Percentiles rank a stretch among this genome's conserved stretches.
These are phyloP conservation scores for Leptodermis oblonga DNA, from an alignment of 257 asterid species.

Conservation along the genomic window DNA sequence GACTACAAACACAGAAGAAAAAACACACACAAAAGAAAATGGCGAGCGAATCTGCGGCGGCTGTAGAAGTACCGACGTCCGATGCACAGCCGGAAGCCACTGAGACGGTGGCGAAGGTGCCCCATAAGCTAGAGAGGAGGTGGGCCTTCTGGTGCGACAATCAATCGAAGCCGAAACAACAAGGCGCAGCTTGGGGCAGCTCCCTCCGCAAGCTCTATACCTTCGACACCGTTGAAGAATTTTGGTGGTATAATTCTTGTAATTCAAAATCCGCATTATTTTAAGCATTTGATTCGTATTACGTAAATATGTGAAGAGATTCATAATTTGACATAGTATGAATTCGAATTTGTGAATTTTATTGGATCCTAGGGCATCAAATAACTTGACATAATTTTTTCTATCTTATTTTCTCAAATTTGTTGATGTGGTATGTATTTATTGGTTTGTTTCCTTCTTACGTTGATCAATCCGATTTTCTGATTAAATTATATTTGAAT, in stretches of 20 bases:
- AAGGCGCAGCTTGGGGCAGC: constrained; percentile 84
- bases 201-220: constrained; percentile 66
- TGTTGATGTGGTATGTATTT: background rate
- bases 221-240: constrained; percentile 90
- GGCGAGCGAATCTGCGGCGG: constrained; percentile 56
- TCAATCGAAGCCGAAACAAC: constrained; percentile 80
- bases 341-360: background rate
- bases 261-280: background rate
- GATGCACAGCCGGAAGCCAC: constrained; percentile 19
- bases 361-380: background rate
- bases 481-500: background rate
- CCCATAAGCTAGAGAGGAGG: constrained; percentile 68
- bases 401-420: background rate
- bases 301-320: background rate
- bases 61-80: constrained; percentile 35
- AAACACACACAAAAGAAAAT: constrained; percentile 20
- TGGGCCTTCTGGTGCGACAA: constrained; percentile 96
- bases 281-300: background rate
- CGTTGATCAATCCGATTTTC: background rate
- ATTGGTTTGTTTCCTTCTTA: background rate
- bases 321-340: background rate
- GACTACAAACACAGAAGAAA: background rate
- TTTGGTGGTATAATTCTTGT: constrained; percentile 67
- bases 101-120: constrained; percentile 40
- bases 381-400: background rate